phyloP scores from a whole-genome alignment of 2,329 filamentous ascomycete species.

The Exophiala oligosperma region DNA sequence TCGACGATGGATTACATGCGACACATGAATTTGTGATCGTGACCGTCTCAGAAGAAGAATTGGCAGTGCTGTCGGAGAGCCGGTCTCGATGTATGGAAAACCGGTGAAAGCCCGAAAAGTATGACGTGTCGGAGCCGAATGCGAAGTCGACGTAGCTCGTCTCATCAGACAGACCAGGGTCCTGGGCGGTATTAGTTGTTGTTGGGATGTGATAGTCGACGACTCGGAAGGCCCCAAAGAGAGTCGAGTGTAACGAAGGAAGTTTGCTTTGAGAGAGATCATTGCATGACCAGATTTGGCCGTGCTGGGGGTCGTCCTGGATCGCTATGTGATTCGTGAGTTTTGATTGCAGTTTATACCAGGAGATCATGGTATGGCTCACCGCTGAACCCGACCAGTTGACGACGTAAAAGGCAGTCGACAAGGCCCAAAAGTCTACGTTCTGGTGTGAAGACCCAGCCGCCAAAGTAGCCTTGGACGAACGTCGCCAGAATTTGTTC shows the following conservation, averaged over 20 bases:
- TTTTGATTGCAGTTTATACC: background rate
- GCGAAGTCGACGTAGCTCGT: constrained; percentile 10
- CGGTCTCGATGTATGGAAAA: background rate
- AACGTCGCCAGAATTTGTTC: constrained; percentile 7
- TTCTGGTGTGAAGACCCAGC: constrained; percentile 12
- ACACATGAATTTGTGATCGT: constrained; percentile 7
- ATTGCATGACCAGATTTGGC: constrained; percentile 4
- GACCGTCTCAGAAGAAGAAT: background rate
- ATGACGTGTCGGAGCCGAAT: constrained; percentile 7
- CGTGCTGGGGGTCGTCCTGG: background rate
- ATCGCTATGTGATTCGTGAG: background rate
- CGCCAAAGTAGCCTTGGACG: constrained; percentile 12
- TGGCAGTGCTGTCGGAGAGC: background rate
- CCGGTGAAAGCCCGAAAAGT: constrained; percentile 10
- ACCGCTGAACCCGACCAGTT: constrained; percentile 5
- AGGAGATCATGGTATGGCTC: background rate
- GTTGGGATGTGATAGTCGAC: constrained; percentile 2
- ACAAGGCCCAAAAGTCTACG: background rate
- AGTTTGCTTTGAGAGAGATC: background rate
- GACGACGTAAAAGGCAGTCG: background rate
- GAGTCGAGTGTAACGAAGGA: constrained; percentile 1
- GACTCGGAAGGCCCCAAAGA: constrained; percentile 14
- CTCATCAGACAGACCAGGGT: background rate
- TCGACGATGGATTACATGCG: constrained; percentile 5
- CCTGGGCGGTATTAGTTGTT: background rate